Evolutionary conservation across 768 basidiomycete genomes (phyloP), one percentile per base, ranked within the genome.

Genomic region (Mycena venus): DNA sequence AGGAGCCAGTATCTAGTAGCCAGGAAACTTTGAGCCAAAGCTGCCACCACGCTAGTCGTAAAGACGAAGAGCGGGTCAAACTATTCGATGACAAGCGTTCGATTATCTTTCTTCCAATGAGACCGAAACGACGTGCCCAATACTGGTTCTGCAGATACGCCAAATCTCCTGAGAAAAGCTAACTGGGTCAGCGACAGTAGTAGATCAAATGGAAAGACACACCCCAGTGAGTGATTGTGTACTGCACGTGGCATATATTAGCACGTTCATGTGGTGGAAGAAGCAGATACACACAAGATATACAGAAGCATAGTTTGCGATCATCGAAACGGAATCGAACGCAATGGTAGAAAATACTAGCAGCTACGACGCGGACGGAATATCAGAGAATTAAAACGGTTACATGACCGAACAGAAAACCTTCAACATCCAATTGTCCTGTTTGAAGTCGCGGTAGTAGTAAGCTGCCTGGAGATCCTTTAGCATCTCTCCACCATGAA

Each of bases 21-120:
- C 47, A 67, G 53, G 65, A 67, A 67, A 42, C 25, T 55, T 49
- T 67, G 65, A 25, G 49, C 65, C 34, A 55, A 67, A 49, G 38
- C 65, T 53, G 51, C 55, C 31, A 58, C 55, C 32, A 58, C 32
- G 55, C 55, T 34, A 34, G 55, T 58, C 55, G 55, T 58, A 34
- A 32, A 58, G 55, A 58, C 23, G 55, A 32, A 58, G 55, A 58
- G 32, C 55, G 55, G 55, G 31, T 32, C 55, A 58, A 34, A 34
- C 55, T 58, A 34, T 58, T 31, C 31, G 31, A 58, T 34, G 32
- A 58, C 55, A 53, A 27, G 51, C 51, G 51, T 53, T 53, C 51
- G 51, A 53, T 53, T 53, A 53, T 53, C 51, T 27, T 53, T 53
- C 51, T 53, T 53, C 47, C 19, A 53, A 53, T 53, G 25, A 25